Evolutionary conservation across 805 yeast species (phyloP).

Genomic region (Ogataea siamensis): DNA sequence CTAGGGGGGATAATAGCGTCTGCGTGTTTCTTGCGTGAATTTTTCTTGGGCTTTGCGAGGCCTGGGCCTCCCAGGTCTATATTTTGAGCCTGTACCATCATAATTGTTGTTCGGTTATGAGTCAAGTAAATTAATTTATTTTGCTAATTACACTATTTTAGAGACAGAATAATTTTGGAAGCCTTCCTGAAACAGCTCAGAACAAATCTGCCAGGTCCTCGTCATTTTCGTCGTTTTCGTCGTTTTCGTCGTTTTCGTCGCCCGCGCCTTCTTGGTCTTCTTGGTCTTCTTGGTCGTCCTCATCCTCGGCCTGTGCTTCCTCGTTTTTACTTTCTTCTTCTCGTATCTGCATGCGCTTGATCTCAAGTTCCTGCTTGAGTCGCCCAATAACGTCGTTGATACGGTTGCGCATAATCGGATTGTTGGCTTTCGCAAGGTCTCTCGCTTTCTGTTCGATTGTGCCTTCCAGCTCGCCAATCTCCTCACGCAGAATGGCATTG

Average conservation of each 20-base stretch:
- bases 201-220: slow-evolving; percentile 33
- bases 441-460: slow-evolving; percentile 74
- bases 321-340: slow-evolving; percentile 30
- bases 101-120: slow-evolving; percentile 8
- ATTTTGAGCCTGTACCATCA: slow-evolving; percentile 12
- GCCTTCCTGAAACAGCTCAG: slow-evolving; percentile 5
- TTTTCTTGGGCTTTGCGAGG: slow-evolving; percentile 36
- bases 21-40: slow-evolving; percentile 20
- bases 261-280: slow-evolving; percentile 20
- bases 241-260: slow-evolving; percentile 24
- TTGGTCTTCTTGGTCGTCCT: slow-evolving; percentile 54
- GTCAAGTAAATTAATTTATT: background rate
- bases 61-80: slow-evolving; percentile 5
- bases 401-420: slow-evolving; percentile 84
- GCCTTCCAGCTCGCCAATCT: slow-evolving; percentile 73
- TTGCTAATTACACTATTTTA: slow-evolving; percentile 1
- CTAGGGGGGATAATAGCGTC: slow-evolving; percentile 31
- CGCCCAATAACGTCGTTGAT: slow-evolving; percentile 77
- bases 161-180: slow-evolving; percentile 7
- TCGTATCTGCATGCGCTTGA: slow-evolving; percentile 65
- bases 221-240: slow-evolving; percentile 32
- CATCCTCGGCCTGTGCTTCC: slow-evolving; percentile 5
- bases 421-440: slow-evolving; percentile 70
- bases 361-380: slow-evolving; percentile 76
- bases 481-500: slow-evolving; percentile 76